Base-by-base conservation (phyloP, 257 asterid genomes). In the Salvia splendens region DNA sequence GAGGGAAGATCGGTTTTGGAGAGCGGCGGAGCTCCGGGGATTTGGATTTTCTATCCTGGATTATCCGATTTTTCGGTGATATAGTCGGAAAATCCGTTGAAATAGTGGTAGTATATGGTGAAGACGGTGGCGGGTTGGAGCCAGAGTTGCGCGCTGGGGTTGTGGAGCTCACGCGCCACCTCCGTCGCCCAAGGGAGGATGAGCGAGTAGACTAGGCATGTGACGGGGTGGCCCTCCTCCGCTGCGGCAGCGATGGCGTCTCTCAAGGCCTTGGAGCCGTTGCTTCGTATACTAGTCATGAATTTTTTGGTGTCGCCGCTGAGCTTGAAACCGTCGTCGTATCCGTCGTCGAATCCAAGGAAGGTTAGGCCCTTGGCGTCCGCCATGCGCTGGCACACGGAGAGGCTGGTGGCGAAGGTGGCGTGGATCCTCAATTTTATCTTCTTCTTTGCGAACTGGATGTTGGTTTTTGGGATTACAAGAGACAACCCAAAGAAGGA, bases 121-220 rank as follows among this genome's bases (percentile, higher is more conserved):
- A 88, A 24, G 3, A 84, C 81, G 45, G 89, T 61, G 14, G 97
- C 93, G 0, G 91, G 89, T 51, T 88, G 94, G 64, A 84, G 81
- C 86, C 88, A 84, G 12, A 86, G 87, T 1, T 88, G 80, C 0
- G 88, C 83, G 46, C 81, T 35, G 0, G 87, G 91, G 45, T 85
- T 4, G 70, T 76, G 73, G 46, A 50, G 33, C 9, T 82, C 86
- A 52, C 82, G 86, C 12, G 95, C 89, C 67, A 85, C 82, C 56
- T 46, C 75, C 0, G 82, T 57, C 0, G 71, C 94, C 95, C 93
- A 86, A 0, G 89, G 77, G 41, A 87, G 78, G 49, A 88, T 70
- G 46, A 85, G 63, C 0, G 87, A 80, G 79, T 86, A 85, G 2
- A 89, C 78, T 0, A 83, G 5, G 52, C 71, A 76, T 0, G 88